Evolutionary conservation across 768 basidiomycete genomes (phyloP).

Genomic region (Calocera viscosa): DNA sequence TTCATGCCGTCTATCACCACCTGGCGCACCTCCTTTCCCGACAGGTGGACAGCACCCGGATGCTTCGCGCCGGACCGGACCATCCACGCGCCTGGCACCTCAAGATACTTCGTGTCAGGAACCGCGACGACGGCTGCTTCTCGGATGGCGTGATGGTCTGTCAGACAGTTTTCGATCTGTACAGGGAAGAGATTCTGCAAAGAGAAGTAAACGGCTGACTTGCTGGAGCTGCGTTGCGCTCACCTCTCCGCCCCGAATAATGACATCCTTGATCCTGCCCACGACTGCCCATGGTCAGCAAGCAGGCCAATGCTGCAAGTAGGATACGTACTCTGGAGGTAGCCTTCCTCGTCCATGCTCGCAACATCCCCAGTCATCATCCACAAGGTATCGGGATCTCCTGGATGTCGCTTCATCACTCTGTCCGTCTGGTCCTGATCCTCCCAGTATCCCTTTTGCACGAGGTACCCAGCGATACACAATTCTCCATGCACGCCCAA

Average conservation of each 20-base stretch:
- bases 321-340: constrained; percentile 46
- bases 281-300: constrained; percentile 40
- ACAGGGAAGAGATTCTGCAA: constrained; percentile 67
- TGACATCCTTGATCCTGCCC: constrained; percentile 72
- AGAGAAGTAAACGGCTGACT: background rate
- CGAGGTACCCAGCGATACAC: constrained; percentile 57
- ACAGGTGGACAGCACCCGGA: constrained; percentile 21
- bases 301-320: background rate
- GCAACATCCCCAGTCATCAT: constrained; percentile 78
- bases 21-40: constrained; percentile 42
- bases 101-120: constrained; percentile 54
- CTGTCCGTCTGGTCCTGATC: constrained; percentile 52
- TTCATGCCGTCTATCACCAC: constrained; percentile 53
- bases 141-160: constrained; percentile 40
- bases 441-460: constrained; percentile 74
- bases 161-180: constrained; percentile 68
- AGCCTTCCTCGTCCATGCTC: constrained; percentile 70
- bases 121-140: constrained; percentile 68
- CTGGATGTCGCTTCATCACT: constrained; percentile 40
- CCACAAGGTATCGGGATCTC: constrained; percentile 36
- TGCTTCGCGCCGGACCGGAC: constrained; percentile 33
- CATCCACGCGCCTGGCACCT: constrained; percentile 73
- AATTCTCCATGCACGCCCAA: constrained; percentile 59
- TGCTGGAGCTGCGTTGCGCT: constrained; percentile 6
- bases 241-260: constrained; percentile 78